Percentiles rank a stretch among this genome's conserved stretches.
Conservation (phyloP, 352 stramenopile species). For the Phytopythium vexans region DNA sequence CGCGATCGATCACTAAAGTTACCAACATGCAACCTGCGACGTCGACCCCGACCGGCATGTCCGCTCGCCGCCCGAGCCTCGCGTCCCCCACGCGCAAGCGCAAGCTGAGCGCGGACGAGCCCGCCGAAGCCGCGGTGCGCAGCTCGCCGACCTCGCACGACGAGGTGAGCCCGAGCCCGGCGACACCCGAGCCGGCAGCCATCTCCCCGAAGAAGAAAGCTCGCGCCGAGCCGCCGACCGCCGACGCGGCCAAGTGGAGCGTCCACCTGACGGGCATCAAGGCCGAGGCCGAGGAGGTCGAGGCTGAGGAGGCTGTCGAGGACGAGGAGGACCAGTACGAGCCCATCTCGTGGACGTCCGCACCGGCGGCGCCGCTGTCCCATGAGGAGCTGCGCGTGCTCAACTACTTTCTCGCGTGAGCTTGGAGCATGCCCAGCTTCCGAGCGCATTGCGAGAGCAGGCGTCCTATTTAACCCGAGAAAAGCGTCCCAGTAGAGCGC, state of each 20-base stretch:
- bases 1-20: too few species aligned
- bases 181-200: constrained; percentile 16
- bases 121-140: not conserved
- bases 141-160: constrained; percentile 39
- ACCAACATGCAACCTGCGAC: too few species aligned
- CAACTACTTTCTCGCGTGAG: constrained; percentile 36
- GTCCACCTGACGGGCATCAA: constrained; percentile 19
- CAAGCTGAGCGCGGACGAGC: constrained; percentile 26
- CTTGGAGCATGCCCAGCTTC: not conserved
- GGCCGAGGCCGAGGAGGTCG: constrained; percentile 12
- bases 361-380: constrained; percentile 17
- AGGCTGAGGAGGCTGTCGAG: constrained; percentile 1
- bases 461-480: too few species aligned
- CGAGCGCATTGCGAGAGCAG: too few species aligned
- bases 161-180: constrained; percentile 14
- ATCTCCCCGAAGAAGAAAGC: constrained; percentile 54
- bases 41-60: constrained; percentile 18
- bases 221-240: constrained; percentile 16
- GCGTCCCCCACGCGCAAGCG: constrained; percentile 38
- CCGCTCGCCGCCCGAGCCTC: constrained; percentile 36
- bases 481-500: too few species aligned
- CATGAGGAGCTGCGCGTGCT: constrained; percentile 42
- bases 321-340: constrained; percentile 15
- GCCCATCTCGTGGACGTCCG: constrained; percentile 21
- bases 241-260: constrained; percentile 30